Percentiles rank a stretch among this genome's conserved stretches.
phyloP scores from a whole-genome alignment of 345 rosid genomes.

The Gossypium rotundifolium region DNA sequence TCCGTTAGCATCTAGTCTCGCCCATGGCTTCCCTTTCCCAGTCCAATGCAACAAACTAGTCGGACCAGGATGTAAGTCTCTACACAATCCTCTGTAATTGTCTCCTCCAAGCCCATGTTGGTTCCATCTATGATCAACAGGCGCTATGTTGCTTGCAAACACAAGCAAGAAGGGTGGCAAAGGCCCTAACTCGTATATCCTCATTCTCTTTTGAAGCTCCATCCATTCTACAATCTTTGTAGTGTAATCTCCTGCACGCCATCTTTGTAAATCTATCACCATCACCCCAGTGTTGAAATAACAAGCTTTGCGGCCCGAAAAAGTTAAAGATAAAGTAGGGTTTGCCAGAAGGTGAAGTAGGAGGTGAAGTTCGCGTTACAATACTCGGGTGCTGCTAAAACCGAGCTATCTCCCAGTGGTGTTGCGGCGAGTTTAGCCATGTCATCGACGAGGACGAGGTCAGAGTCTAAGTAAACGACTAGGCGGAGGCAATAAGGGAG shows the following conservation, averaged over 20 bases:
- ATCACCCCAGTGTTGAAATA: slow-evolving; percentile 28
- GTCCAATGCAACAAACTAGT: background rate
- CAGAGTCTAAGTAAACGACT: slow-evolving; percentile 74
- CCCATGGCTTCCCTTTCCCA: slow-evolving; percentile 69
- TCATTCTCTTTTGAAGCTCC: background rate
- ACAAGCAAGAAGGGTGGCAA: background rate
- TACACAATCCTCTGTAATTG: background rate
- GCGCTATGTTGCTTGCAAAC: background rate
- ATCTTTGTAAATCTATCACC: background rate
- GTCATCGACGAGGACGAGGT: slow-evolving; percentile 47
- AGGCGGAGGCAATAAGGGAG: slow-evolving; percentile 56
- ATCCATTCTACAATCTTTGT: background rate
- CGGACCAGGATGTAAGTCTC: background rate
- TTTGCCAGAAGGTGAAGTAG: slow-evolving; percentile 76
- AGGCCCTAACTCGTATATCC: background rate
- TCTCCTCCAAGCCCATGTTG: background rate
- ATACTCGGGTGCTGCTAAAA: slow-evolving; percentile 67
- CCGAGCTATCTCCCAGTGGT: slow-evolving; percentile 35
- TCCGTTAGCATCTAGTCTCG: slow-evolving; percentile 33
- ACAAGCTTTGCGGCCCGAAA: slow-evolving; percentile 56
- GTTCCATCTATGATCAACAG: background rate
- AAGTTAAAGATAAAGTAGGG: slow-evolving; percentile 60
- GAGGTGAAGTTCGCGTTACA: slow-evolving; percentile 76
- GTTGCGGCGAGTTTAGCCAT: slow-evolving; percentile 35
- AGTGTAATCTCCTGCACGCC: background rate